Conservation (phyloP, 2,329 filamentous ascomycete genomes). For the Periconia digitata region DNA sequence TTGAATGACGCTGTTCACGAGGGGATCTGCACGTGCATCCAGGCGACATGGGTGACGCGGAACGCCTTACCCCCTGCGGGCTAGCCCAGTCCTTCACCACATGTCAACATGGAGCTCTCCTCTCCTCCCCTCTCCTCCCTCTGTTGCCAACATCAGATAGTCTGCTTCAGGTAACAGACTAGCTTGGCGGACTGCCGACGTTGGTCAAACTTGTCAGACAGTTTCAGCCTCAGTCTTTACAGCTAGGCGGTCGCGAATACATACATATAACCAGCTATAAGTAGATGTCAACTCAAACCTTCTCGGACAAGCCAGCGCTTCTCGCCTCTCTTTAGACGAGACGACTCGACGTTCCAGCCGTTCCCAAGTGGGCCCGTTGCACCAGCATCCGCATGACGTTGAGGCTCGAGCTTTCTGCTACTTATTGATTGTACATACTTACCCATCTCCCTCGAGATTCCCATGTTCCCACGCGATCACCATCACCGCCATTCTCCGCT, state of each 20-base stretch:
- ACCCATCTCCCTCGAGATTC: constrained; percentile 12
- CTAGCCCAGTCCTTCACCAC: neutral
- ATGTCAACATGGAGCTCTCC: neutral
- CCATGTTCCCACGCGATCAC: constrained; percentile 29
- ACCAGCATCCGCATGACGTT: constrained; percentile 36
- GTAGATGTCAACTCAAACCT: neutral
- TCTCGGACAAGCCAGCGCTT: constrained; percentile 5
- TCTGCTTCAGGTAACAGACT: too few species aligned
- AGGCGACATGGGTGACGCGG: neutral
- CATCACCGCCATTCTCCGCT: constrained; percentile 9
- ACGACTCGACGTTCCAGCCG: neutral
- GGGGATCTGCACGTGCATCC: constrained; percentile 4
- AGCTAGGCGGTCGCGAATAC: neutral
- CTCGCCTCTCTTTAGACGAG: neutral
- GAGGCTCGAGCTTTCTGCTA: constrained; percentile 27
- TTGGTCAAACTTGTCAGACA: neutral
- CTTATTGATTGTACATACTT: too few species aligned
- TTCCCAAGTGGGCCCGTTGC: constrained; percentile 15
- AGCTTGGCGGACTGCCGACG: too few species aligned
- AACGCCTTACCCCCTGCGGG: constrained; percentile 3
- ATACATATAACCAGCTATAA: too few species aligned
- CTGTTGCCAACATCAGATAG: neutral
- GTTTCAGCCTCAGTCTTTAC: neutral
- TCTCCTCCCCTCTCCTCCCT: neutral
- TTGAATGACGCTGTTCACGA: constrained; percentile 13